Evolutionary conservation across 2,329 filamentous ascomycete species (phyloP), one percentile per base, ranked within the genome.

Genomic region (Pyrenochaeta sp.): DNA sequence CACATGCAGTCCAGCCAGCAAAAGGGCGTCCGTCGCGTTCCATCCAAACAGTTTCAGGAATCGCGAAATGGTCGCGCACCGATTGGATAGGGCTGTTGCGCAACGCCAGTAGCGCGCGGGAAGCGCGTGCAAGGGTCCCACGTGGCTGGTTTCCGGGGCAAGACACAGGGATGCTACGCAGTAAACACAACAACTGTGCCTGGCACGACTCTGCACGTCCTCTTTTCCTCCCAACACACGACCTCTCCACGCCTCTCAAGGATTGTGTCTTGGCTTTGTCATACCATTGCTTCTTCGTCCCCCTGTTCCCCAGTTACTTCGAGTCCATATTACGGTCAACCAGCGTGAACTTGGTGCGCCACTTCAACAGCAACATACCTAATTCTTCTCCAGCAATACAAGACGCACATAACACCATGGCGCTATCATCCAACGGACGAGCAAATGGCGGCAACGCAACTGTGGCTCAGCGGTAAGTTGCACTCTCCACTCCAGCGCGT

Each of bases 401-500:
- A 30, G 35, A 34, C 31, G 24, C 48, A 24, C 22, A 38, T 15
- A 27, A 8, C 45, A 45, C 37, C n/a, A 68, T 68, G 65, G 61
- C 65, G 21, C 58, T 63, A 24, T 55, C 58, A 19, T 53, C 58
- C 13, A 53, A 48, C 30, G 37, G 47, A 17, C 51, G 59, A 26
- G 36, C 56, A n/a, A 60, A 47, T 58, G 68, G 55, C 48, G 60
- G 67, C 52, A 75, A 66, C 53, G 71, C 70, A 37, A 78, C 73
- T 43, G 74, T 79, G 38, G 71, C 77, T 32, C 76, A 77, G 61
- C 73, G 76, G 76, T 78, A 70, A 15, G 60, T 50, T 17, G 7
- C 15, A 21, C n/a, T 11, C 18, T n/a, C 20, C n/a, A n/a, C n/a
- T 10, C 14, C 24, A 4, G 18, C 34, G n/a, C n/a, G n/a, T n/a